Percentiles rank a stretch among this genome's conserved stretches.
These are phyloP conservation scores for Paecilomyces sp. DNA, from an alignment of 2,329 filamentous ascomycete species.

Conservation along the genomic window DNA sequence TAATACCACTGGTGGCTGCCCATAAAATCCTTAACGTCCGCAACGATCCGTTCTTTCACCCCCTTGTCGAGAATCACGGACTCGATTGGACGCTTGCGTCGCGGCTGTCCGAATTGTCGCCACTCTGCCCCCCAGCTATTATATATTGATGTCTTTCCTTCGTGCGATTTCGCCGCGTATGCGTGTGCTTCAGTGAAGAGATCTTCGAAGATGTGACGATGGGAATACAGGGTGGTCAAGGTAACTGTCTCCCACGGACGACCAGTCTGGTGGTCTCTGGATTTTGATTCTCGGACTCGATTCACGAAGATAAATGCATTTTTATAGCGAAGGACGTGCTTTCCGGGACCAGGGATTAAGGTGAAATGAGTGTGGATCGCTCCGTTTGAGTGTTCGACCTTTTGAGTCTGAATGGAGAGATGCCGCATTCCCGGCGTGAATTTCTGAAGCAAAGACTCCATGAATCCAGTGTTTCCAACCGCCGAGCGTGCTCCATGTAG, in stretches of 20 bases:
- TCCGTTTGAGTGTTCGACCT: slow-evolving; percentile 57
- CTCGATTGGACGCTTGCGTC: slow-evolving; percentile 76
- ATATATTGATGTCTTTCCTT: slow-evolving; percentile 91
- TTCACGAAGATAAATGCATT: slow-evolving; percentile 83
- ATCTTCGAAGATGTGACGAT: slow-evolving; percentile 82
- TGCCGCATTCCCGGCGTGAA: slow-evolving; percentile 57
- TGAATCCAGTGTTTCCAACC: slow-evolving; percentile 32
- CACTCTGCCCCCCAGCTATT: slow-evolving; percentile 78
- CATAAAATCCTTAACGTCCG: slow-evolving; percentile 77
- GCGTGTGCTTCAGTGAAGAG: slow-evolving; percentile 82
- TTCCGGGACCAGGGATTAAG: slow-evolving; percentile 83
- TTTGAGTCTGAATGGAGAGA: slow-evolving; percentile 58
- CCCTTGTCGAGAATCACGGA: slow-evolving; percentile 83
- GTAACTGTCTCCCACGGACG: slow-evolving; percentile 92
- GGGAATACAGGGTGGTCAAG: slow-evolving; percentile 81
- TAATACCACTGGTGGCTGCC: slow-evolving; percentile 78
- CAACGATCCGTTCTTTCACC: slow-evolving; percentile 71
- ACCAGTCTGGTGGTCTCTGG: slow-evolving; percentile 70
- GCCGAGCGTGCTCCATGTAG: slow-evolving; percentile 46
- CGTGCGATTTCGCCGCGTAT: slow-evolving; percentile 69
- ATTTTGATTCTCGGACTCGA: slow-evolving; percentile 76
- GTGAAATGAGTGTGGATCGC: slow-evolving; percentile 73
- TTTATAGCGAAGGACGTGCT: slow-evolving; percentile 78
- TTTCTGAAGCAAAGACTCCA: slow-evolving; percentile 50
- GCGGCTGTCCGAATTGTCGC: slow-evolving; percentile 74